Evolutionary conservation across 805 yeast genomes (phyloP).

Genomic region (Nakazawaea peltata): DNA sequence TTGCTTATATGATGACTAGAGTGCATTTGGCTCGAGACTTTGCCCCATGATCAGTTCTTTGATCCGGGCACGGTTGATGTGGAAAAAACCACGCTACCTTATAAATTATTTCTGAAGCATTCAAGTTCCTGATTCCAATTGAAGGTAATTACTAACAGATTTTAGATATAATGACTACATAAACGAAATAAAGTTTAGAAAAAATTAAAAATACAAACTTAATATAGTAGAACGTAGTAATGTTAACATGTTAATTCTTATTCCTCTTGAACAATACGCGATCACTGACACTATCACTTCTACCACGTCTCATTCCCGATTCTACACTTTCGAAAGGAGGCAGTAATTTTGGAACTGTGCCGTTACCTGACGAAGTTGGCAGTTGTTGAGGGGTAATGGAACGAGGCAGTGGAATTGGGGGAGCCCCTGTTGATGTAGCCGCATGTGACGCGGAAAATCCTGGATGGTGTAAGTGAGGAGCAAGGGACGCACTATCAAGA

Average conservation of each 20-base stretch:
- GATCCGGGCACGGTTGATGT: constrained; percentile 57
- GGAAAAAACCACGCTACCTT: constrained; percentile 99
- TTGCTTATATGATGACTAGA: constrained; percentile 71
- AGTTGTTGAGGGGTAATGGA: too few relatives aligned
- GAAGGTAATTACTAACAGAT: neutral
- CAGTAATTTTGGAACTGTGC: constrained; percentile 6
- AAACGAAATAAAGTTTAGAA: too few relatives aligned
- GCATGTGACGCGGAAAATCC: too few relatives aligned
- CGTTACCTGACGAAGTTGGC: too few relatives aligned
- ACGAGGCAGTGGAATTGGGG: too few relatives aligned
- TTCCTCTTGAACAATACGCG: constrained; percentile 9
- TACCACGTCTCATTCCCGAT: constrained; percentile 5
- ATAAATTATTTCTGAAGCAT: constrained; percentile 50
- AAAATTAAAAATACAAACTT: neutral
- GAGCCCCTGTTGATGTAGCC: too few relatives aligned
- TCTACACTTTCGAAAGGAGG: constrained; percentile 8
- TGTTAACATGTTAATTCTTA: neutral
- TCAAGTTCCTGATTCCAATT: neutral
- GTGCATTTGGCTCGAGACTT: constrained; percentile 99
- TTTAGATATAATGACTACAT: too few relatives aligned
- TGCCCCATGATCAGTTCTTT: too few relatives aligned
- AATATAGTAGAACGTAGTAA: neutral
- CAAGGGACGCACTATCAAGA: too few relatives aligned
- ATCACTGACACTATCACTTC: constrained; percentile 11
- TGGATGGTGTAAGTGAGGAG: too few relatives aligned